Evolutionary conservation across 129 eudicot species (phyloP), one percentile per base, ranked within the genome.

Genomic region (Saussurea involucrata): DNA sequence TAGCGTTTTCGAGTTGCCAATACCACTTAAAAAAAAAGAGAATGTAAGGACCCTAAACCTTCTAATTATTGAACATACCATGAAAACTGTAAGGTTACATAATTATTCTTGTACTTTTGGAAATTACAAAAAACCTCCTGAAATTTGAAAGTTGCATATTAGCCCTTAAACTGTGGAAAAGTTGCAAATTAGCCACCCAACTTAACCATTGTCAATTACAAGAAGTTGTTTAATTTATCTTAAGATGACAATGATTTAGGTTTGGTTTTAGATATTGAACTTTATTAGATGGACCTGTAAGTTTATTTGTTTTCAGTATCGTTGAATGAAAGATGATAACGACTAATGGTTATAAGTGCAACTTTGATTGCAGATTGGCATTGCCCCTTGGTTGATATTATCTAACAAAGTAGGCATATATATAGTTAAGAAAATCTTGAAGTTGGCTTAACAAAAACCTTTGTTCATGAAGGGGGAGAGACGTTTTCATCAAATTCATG

Each of bases 361-460:
- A 31, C 55, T 87, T 72, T 57, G 71, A 79, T 66, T 85, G 86
- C 90, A 91, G 97, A 83, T 91, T 68, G 94, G 94, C 68, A 75
- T 91, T 12, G 85, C 88, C 53, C 97, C 97, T 15, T 91, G 97
- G 97, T 63, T 91, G 83, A 84, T 91, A 78, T 74, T 87, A 49
- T 87, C 92, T 21, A 85, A 86, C 69, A 88, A 92, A 78, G 97
- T 87, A 8, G 84, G 92, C 78, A 91, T 80, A 78, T 85, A 81
- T 71, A 76, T 85, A 55, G 85, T 82, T 75, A 79, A 83, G 67
- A 91, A 89, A 74, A 76, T 88, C n/a, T 80, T 87, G 49, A 81
- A 80, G 76, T 78, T 78, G 40, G 72, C 77, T 37, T 79, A 71
- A n/a, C n/a, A 63, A 55, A 72, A 21, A 68, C 46, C 8, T 18